phyloP scores from a whole-genome alignment of 2,329 filamentous ascomycete genomes.

The Aspergillus viridinutans region DNA sequence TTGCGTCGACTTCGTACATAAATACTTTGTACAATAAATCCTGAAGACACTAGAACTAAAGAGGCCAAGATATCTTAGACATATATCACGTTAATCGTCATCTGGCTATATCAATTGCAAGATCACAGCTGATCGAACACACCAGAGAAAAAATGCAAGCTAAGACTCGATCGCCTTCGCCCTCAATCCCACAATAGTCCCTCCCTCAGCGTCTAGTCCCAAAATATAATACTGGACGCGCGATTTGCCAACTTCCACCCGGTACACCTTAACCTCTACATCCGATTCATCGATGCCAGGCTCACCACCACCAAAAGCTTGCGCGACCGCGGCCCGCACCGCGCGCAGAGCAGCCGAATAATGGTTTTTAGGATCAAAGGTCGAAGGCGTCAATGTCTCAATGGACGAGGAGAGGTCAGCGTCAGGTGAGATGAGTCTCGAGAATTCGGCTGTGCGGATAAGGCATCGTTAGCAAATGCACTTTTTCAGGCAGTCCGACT shows the following conservation, averaged over 20 bases:
- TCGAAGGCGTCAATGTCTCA: constrained; percentile 61
- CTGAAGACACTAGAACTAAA: background rate
- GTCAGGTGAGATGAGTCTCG: constrained; percentile 53
- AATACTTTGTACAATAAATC: background rate
- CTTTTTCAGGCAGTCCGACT: background rate
- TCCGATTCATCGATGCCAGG: constrained; percentile 36
- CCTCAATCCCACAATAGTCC: constrained; percentile 70
- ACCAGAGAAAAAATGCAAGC: constrained; percentile 1
- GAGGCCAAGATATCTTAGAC: background rate
- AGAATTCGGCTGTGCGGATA: constrained; percentile 59
- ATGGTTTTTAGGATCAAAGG: constrained; percentile 69
- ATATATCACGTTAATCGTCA: background rate
- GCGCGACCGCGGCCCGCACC: constrained; percentile 44
- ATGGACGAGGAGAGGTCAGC: constrained; percentile 39
- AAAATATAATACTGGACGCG: constrained; percentile 78
- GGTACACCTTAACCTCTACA: constrained; percentile 70
- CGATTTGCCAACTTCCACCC: constrained; percentile 58
- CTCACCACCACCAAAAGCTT: constrained; percentile 34
- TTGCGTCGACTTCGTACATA: background rate
- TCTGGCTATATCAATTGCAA: background rate
- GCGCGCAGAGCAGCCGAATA: constrained; percentile 55
- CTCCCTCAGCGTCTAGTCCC: constrained; percentile 55
- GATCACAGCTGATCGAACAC: background rate
- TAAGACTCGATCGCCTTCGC: constrained; percentile 71
- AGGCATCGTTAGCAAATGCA: background rate